A percentile compares a stretch with the other conserved stretches of the same genome.
Conservation (phyloP, 345 rosid species). For the Clausena lansium region DNA sequence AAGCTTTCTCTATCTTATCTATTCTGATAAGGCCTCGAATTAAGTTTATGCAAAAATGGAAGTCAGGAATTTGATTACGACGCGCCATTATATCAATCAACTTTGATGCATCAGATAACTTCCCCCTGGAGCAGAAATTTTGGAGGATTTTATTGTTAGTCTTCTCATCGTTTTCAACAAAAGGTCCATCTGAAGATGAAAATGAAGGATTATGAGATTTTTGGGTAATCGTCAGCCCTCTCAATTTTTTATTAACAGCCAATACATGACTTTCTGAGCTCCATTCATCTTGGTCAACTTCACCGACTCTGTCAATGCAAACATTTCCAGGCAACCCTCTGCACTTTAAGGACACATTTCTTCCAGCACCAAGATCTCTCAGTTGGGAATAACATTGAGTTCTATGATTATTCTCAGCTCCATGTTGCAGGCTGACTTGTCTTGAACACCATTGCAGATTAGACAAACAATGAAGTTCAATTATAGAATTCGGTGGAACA, state of each 20-base stretch:
- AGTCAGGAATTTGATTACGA: conserved; percentile 69
- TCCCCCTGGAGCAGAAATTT: conserved; percentile 54
- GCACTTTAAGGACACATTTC: conserved; percentile 28
- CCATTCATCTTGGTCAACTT: conserved; percentile 39
- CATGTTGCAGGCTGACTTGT: conserved; percentile 21
- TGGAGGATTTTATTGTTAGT: conserved; percentile 67
- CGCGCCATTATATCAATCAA: conserved; percentile 75
- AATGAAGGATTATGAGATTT: conserved; percentile 21
- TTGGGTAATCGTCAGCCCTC: conserved; percentile 26
- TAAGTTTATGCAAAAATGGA: conserved; percentile 64
- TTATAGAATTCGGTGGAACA: conserved; percentile 33
- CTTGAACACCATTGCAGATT: conserved; percentile 22
- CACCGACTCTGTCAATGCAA: conserved; percentile 36
- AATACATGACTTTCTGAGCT: conserved; percentile 28
- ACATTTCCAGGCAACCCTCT: conserved; percentile 36
- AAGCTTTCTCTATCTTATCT: conserved; percentile 59
- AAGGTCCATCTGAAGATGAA: conserved; percentile 39
- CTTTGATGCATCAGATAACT: conserved; percentile 48
- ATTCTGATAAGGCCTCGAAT: conserved; percentile 61
- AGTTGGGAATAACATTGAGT: conserved; percentile 20
- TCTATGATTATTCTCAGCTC: conserved; percentile 8
- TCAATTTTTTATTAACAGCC: conserved; percentile 23
- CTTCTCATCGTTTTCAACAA: conserved; percentile 51
- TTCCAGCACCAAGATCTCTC: conserved; percentile 24
- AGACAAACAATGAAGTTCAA: conserved; percentile 31